These are phyloP conservation scores for Wickerhamomyces subpelliculosus DNA, from an alignment of 805 yeast species.

Conservation along the genomic window DNA sequence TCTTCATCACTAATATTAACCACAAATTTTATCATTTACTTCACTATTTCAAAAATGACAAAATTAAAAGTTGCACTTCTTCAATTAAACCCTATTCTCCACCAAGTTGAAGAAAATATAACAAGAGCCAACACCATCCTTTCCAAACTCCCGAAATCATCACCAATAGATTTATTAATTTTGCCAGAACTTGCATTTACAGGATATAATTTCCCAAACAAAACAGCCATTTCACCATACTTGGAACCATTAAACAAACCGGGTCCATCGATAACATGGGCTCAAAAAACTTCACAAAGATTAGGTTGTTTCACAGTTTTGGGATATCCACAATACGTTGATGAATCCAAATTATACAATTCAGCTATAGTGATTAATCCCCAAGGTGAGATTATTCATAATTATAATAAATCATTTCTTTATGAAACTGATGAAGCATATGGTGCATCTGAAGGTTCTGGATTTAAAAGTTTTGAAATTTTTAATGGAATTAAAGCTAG, in stretches of 20 bases:
- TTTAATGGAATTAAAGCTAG: constrained; percentile 36
- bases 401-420: constrained; percentile 70
- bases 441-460: constrained; percentile 66
- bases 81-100: constrained; percentile 62
- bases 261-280: constrained; percentile 52
- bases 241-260: constrained; percentile 37
- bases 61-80: constrained; percentile 54
- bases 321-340: constrained; percentile 77
- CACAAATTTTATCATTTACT: not conserved
- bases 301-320: constrained; percentile 61
- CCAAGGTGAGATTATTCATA: constrained; percentile 48
- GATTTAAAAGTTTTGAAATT: constrained; percentile 45
- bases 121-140: constrained; percentile 33
- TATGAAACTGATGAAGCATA: constrained; percentile 75
- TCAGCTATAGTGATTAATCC: constrained; percentile 62
- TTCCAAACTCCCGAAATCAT: constrained; percentile 13
- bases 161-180: constrained; percentile 56
- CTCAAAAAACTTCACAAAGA: constrained; percentile 40
- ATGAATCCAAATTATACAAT: constrained; percentile 42
- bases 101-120: constrained; percentile 49
- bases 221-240: constrained; percentile 46
- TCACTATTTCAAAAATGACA: constrained; percentile 22
- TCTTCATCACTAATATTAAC: too few relatives aligned
- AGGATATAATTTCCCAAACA: constrained; percentile 63
- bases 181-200: constrained; percentile 83